These are phyloP conservation scores for Pilasporangium apinafurcum DNA, from an alignment of 352 stramenopile species.

Conservation along the genomic window DNA sequence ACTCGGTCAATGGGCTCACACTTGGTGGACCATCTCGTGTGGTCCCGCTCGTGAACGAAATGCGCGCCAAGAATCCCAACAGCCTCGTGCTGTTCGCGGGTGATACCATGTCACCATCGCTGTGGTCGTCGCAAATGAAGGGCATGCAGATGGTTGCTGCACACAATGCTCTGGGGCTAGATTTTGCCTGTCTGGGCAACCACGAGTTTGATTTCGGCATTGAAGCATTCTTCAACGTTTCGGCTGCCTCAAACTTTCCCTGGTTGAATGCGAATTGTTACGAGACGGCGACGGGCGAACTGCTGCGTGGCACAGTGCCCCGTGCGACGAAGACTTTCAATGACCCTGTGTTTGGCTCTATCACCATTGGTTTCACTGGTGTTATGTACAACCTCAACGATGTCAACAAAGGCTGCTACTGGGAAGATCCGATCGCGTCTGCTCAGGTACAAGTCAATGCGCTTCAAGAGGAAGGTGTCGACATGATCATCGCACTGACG, in stretches of 20 bases:
- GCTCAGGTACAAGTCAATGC: slow-evolving; percentile 41
- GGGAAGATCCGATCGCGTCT: slow-evolving; percentile 54
- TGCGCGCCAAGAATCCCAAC: slow-evolving; percentile 51
- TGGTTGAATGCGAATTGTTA: slow-evolving; percentile 79
- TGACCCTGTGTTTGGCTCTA: slow-evolving; percentile 23
- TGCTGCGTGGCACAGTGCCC: slow-evolving; percentile 47
- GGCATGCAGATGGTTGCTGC: slow-evolving; percentile 76
- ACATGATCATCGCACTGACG: slow-evolving; percentile 71
- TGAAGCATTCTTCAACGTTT: slow-evolving; percentile 70
- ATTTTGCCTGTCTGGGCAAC: slow-evolving; percentile 73
- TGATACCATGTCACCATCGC: slow-evolving; percentile 77
- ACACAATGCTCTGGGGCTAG: slow-evolving; percentile 67
- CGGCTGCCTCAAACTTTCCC: slow-evolving; percentile 40
- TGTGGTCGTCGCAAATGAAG: slow-evolving; percentile 77
- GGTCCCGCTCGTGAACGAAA: slow-evolving; percentile 50
- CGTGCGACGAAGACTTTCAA: slow-evolving; percentile 45
- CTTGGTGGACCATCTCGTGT: slow-evolving; percentile 70
- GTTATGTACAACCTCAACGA: slow-evolving; percentile 80
- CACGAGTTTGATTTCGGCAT: slow-evolving; percentile 80
- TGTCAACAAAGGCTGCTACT: slow-evolving; percentile 52
- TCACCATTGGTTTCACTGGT: slow-evolving; percentile 63
- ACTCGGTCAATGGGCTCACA: slow-evolving; percentile 53
- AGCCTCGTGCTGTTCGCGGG: slow-evolving; percentile 72
- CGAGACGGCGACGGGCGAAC: slow-evolving; percentile 26
- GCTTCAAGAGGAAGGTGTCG: slow-evolving; percentile 32